A percentile compares a stretch with the other conserved stretches of the same genome.
These are phyloP conservation scores for Beauveria sp. DNA, from an alignment of 2,329 filamentous ascomycete genomes.

Conservation along the genomic window DNA sequence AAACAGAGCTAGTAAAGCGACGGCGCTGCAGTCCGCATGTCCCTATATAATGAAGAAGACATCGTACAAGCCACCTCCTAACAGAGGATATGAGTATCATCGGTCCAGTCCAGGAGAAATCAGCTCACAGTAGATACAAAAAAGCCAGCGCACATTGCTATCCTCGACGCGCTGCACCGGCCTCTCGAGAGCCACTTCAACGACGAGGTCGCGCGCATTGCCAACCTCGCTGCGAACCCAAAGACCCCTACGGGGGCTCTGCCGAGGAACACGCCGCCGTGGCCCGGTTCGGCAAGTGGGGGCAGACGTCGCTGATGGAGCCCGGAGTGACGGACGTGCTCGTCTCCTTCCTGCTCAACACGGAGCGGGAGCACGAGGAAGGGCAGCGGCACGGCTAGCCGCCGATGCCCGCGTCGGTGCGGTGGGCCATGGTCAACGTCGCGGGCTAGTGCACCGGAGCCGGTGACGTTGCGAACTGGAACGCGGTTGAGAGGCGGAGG, in stretches of 20 bases:
- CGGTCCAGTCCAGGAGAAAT: no score
- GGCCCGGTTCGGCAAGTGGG: conserved; percentile 45
- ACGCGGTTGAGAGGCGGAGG: neutral
- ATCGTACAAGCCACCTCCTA: no score
- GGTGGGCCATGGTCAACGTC: conserved; percentile 47
- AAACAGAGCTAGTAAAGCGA: no score
- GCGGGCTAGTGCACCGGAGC: conserved; percentile 40
- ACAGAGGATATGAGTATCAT: no score
- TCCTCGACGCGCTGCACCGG: conserved; percentile 37
- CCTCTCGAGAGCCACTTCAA: conserved; percentile 41
- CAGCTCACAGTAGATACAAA: no score
- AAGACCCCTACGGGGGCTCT: conserved; percentile 35
- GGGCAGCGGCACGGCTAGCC: conserved; percentile 6
- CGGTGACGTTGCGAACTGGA: conserved; percentile 49
- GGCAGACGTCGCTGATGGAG: conserved; percentile 48
- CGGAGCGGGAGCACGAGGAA: neutral
- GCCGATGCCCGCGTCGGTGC: conserved; percentile 14
- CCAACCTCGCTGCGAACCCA: conserved; percentile 35
- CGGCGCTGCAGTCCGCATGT: no score
- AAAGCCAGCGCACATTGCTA: conserved; percentile 26
- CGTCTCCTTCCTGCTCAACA: conserved; percentile 25
- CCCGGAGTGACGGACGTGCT: conserved; percentile 47
- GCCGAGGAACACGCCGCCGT: conserved; percentile 32
- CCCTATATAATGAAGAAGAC: no score
- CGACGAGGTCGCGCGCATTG: conserved; percentile 40